A percentile compares a stretch with the other conserved stretches of the same genome.
Evolutionary conservation across 495 filamentous ascomycete species (phyloP).

Genomic region (Xylaria cubensis): DNA sequence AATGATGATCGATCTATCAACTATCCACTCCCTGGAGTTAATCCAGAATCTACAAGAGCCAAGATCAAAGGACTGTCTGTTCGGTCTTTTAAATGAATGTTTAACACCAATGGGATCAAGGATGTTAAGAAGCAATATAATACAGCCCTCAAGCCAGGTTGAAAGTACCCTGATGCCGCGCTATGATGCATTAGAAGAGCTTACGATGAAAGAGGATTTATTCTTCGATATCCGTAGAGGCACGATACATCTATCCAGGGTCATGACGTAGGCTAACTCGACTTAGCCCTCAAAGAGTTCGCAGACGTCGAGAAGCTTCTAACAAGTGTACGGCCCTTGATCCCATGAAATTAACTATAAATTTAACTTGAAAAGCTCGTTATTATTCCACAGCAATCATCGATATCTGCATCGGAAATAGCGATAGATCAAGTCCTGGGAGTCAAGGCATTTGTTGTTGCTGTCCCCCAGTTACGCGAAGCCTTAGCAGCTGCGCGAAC

Average conservation of each 20-base stretch:
- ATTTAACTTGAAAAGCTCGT: slow-evolving; percentile 45
- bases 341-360: slow-evolving; percentile 22
- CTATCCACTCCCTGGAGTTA: slow-evolving; percentile 83
- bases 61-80: slow-evolving; percentile 79
- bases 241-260: slow-evolving; percentile 32
- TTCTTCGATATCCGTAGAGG: slow-evolving; percentile 77
- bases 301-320: slow-evolving; percentile 73
- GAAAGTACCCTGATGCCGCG: slow-evolving; percentile 65
- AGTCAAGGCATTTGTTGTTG: slow-evolving; percentile 79
- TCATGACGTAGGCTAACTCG: slow-evolving; percentile 25
- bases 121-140: slow-evolving; percentile 77
- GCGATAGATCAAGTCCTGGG: slow-evolving; percentile 86
- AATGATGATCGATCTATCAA: slow-evolving; percentile 92
- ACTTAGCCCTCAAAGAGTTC: slow-evolving; percentile 71
- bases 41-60: slow-evolving; percentile 83
- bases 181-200: slow-evolving; percentile 84
- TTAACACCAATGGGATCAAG: slow-evolving; percentile 87
- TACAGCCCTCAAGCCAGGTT: slow-evolving; percentile 85
- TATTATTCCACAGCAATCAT: slow-evolving; percentile 58
- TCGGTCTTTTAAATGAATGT: slow-evolving; percentile 83
- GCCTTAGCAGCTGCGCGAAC: slow-evolving; percentile 70
- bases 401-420: slow-evolving; percentile 73
- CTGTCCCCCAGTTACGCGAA: slow-evolving; percentile 70
- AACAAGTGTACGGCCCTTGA: slow-evolving; percentile 55
- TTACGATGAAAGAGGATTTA: slow-evolving; percentile 85